Conservation (phyloP, 345 rosid species). For the Gossypium turneri region DNA sequence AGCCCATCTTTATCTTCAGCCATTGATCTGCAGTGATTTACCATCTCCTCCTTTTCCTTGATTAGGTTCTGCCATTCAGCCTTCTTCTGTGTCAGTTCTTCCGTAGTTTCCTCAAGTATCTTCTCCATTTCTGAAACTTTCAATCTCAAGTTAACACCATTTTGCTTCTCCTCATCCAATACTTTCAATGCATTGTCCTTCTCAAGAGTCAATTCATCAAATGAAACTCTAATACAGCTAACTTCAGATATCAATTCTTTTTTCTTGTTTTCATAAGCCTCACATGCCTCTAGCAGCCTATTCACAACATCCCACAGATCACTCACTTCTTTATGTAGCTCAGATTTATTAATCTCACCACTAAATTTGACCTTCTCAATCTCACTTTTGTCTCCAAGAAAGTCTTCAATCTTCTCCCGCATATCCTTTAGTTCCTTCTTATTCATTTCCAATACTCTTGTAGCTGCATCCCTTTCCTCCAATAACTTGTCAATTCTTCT, state of each 20-base stretch:
- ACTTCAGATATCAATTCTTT: slow-evolving; percentile 31
- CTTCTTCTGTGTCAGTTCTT: slow-evolving; percentile 32
- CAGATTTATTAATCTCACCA: slow-evolving; percentile 39
- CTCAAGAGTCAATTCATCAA: slow-evolving; percentile 30
- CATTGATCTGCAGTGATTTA: slow-evolving; percentile 24
- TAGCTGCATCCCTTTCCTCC: slow-evolving; percentile 36
- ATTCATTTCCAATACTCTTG: background rate
- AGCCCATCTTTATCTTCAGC: slow-evolving; percentile 39
- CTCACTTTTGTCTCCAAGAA: slow-evolving; percentile 45
- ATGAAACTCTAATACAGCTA: slow-evolving; percentile 24
- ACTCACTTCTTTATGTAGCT: slow-evolving; percentile 34
- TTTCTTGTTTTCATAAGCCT: slow-evolving; percentile 31
- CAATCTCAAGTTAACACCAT: slow-evolving; percentile 27
- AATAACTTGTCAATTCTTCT: slow-evolving; percentile 31
- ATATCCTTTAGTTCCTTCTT: slow-evolving; percentile 23
- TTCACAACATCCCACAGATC: slow-evolving; percentile 27
- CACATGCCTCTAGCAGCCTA: slow-evolving; percentile 28
- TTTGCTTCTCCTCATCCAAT: slow-evolving; percentile 43
- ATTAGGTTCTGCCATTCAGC: slow-evolving; percentile 28
- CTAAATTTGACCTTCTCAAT: slow-evolving; percentile 32
- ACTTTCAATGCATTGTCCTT: slow-evolving; percentile 37
- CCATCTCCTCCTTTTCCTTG: slow-evolving; percentile 33
- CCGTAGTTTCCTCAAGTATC: slow-evolving; percentile 26
- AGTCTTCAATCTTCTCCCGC: slow-evolving; percentile 29
- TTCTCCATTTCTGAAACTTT: slow-evolving; percentile 40